Evolutionary conservation across 257 asterid genomes (phyloP), one percentile per base, ranked within the genome.

Genomic region (Nicotiana benthamiana): DNA sequence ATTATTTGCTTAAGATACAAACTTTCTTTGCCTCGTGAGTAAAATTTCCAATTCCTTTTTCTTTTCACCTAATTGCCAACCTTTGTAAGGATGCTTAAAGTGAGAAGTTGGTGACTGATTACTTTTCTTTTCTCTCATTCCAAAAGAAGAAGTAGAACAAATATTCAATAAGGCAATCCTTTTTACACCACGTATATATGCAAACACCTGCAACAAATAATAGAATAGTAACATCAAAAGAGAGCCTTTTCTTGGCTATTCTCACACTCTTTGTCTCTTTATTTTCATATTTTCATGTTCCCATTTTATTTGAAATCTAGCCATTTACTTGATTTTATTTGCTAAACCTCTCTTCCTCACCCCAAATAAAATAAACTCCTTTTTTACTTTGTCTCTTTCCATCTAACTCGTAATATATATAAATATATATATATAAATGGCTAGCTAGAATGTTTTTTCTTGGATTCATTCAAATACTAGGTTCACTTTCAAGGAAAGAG

Each of bases 21-120:
- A 15, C 24, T 72, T 43, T 43, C 77, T 77, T 24, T 34, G 9
- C 34, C 80, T 30, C n/a, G 22, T 53, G 2, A 11, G 56, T 20
- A 34, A 32, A 22, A 32, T 18, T 13, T 36, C 36, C 20, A 72
- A 22, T 24, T 72, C 15, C 7, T 72, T 46, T 20, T 34, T 30
- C 22, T 54, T 77, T 59, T 59, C 43, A 62, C 72, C 53, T 22
- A 77, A 77, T 34, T 52, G 46, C 48, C 85, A 74, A 82, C 75
- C 81, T 72, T 62, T 54, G 83, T 27, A 79, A 48, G 84, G 86
- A 85, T 82, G 79, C 86, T 63, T 75, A 86, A 81, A 83, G 83
- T 86, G 77, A 77, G 81, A 80, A 82, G 84, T 83, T 83, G 84
- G 87, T 86, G 40, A 83, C 85, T 81, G 84, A 80, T 81, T 86